Base-by-base conservation (phyloP, 306 rosid species). In the Canavalia gladiata region DNA sequence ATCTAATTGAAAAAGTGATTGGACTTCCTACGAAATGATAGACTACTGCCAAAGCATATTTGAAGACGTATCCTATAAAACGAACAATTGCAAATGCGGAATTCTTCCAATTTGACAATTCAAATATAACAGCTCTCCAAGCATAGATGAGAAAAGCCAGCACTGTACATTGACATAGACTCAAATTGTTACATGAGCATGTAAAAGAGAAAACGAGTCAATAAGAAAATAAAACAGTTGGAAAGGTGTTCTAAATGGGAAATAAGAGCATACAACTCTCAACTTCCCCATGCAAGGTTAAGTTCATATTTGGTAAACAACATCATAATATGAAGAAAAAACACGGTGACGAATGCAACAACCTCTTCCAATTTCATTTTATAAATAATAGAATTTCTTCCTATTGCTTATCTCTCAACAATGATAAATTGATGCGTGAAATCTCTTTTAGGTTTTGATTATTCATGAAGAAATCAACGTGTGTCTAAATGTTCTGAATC, bases 41-140 rank as follows among this genome's bases (percentile, higher is more conserved):
- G 50, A 91, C 43, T 5, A 89, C 10, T 37, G 94, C 99, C 66
- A 91, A 74, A 54, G 63, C 79, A 74, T 87, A 89, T 78, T 91
- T 89, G 68, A 85, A 66, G 77, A 88, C 45, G 72, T 88, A 85
- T 75, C 94, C 94, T 73, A 81, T 57, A 71, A 95, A 95, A 12
- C 78, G 79, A 54, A 81, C 72, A 6, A 93, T 70, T 4, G 76
- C 84, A 18, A 87, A 34, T 55, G 86, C 91, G 54, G 82, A 90
- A 60, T 82, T 88, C 85, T 73, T 90, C 99, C 99, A 95, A 83
- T 95, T 93, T 34, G 84, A 80, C 33, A 95, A 83, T 79, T 95
- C 99, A n/a, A 93, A 90, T 43, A 95, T 78, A 68, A 93, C 96
- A 12, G 93, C 94, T 82, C 94, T 90, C 99, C 99, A 95, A n/a